phyloP scores from a whole-genome alignment of 768 basidiomycete genomes.

The Chalciporus sphaerocephalus region DNA sequence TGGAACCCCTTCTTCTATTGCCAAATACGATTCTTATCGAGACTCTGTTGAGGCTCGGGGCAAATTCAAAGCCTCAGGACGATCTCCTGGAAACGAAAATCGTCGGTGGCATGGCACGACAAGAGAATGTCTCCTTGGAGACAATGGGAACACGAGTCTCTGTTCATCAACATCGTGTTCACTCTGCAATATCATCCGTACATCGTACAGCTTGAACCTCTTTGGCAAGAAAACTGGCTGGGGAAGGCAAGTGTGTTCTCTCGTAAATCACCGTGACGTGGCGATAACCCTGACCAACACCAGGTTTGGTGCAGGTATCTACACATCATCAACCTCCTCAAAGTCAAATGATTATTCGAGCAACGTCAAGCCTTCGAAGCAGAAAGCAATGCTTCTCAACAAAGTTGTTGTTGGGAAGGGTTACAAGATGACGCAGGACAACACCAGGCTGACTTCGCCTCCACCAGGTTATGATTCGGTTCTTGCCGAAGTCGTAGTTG shows the following conservation, averaged over 20 bases:
- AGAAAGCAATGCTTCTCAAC: conserved; percentile 68
- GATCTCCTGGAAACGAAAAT: conserved; percentile 65
- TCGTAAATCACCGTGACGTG: not conserved
- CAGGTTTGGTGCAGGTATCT: conserved; percentile 68
- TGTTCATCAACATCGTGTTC: conserved; percentile 58
- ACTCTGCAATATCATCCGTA: conserved; percentile 59
- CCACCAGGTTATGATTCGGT: conserved; percentile 67
- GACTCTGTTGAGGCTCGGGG: conserved; percentile 55
- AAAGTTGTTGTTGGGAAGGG: conserved; percentile 72
- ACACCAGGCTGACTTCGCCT: conserved; percentile 49
- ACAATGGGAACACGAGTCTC: conserved; percentile 48
- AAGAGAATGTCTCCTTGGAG: conserved; percentile 59
- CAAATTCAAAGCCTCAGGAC: conserved; percentile 49
- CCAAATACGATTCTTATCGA: conserved; percentile 60
- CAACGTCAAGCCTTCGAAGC: conserved; percentile 49
- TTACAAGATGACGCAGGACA: conserved; percentile 59
- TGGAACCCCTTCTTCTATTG: conserved; percentile 43
- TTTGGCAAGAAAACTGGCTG: conserved; percentile 70
- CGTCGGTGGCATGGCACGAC: conserved; percentile 74
- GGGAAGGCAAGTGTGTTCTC: conserved; percentile 47
- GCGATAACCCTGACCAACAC: conserved; percentile 4
- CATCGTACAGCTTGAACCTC: conserved; percentile 58
- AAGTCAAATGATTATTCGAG: conserved; percentile 73
- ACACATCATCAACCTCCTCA: conserved; percentile 75
- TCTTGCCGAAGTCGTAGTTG: conserved; percentile 53